These are phyloP conservation scores for Cinchona pubescens DNA, from an alignment of 257 asterid species.

Conservation along the genomic window DNA sequence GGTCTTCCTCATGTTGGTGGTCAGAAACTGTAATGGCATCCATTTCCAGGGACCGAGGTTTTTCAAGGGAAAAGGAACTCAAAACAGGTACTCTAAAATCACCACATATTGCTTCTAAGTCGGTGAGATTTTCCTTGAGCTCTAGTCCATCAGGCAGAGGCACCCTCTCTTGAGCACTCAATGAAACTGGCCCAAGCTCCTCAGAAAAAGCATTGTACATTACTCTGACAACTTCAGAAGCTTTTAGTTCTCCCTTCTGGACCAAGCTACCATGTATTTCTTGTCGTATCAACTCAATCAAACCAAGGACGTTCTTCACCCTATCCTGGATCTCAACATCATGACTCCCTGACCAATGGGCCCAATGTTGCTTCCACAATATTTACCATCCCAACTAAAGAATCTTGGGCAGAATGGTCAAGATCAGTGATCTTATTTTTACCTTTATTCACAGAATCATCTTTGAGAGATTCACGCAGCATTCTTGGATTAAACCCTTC, in stretches of 20 bases:
- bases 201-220: conserved; percentile 59
- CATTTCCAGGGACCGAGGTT: conserved; percentile 33
- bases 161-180: conserved; percentile 74
- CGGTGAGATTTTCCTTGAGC: conserved; percentile 68
- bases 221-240: conserved; percentile 47
- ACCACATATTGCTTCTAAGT: conserved; percentile 63
- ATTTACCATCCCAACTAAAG: conserved; percentile 50
- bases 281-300: conserved; percentile 57
- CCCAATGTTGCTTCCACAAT: conserved; percentile 64
- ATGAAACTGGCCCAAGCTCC: conserved; percentile 86
- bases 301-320: conserved; percentile 70
- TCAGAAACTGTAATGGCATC: conserved; percentile 32
- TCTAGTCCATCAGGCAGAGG: conserved; percentile 68
- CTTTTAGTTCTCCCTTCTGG: conserved; percentile 32
- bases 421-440: conserved; percentile 29
- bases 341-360: conserved; percentile 61
- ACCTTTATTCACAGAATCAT: conserved; percentile 21
- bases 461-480: conserved; percentile 19
- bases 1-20: conserved; percentile 46
- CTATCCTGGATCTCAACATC: conserved; percentile 92
- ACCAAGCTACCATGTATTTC: conserved; percentile 37
- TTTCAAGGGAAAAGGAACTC: conserved; percentile 64
- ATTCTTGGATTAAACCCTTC: conserved; percentile 27
- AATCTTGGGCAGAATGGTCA: conserved; percentile 42
- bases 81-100: conserved; percentile 50